Evolutionary conservation across 2,329 filamentous ascomycete species (phyloP), one percentile per base, ranked within the genome.

Genomic region (Metarhizium robertsii): DNA sequence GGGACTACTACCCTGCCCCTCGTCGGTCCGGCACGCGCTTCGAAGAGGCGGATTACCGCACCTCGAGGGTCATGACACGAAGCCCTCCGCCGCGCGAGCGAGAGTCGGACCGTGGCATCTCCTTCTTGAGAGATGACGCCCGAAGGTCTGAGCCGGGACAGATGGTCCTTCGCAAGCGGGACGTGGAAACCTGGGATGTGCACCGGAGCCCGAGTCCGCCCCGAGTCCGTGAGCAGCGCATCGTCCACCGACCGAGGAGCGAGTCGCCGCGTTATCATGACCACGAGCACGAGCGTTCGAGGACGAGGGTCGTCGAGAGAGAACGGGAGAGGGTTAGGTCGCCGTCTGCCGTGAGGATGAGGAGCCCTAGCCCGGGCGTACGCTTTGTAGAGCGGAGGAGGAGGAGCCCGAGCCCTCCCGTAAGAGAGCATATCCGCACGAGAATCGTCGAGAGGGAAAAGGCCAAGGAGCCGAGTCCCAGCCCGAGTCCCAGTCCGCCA

Each of bases 401-500:
- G 54, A 62, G 68, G 54, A 75, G 73, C 18, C 68, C 69, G 13
- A 75, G 64, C n/a, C 42, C 42, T n/a, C 67, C 69, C 1, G 72
- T 76, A 8, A 69, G 71, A 7, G 77, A 81, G 54, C 71, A 72
- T 38, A 79, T 79, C 50, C 75, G 68, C 53, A 71, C 74, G 47
- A 71, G 75, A 54, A 80, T 83, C 58, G 65, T 81, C 45, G 73
- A 80, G 61, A 71, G 71, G 53, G 73, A 78, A 59, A 67, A 67
- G 52, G 66, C 69, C 57, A 69, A 69, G 46, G 72, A 76, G 61
- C 71, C 59, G 53, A 59, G 57, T 13, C 79, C 80, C 4, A 76
- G 79, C 11, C 79, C 80, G 4, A 76, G 79, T 13, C 78, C 79
- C 8, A 77, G 79, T n/a, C 81, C 80, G 48, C 84, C 83, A 34